These are phyloP conservation scores for Oryza nivara DNA, from an alignment of 176 grass and related monocot species.

Conservation along the genomic window DNA sequence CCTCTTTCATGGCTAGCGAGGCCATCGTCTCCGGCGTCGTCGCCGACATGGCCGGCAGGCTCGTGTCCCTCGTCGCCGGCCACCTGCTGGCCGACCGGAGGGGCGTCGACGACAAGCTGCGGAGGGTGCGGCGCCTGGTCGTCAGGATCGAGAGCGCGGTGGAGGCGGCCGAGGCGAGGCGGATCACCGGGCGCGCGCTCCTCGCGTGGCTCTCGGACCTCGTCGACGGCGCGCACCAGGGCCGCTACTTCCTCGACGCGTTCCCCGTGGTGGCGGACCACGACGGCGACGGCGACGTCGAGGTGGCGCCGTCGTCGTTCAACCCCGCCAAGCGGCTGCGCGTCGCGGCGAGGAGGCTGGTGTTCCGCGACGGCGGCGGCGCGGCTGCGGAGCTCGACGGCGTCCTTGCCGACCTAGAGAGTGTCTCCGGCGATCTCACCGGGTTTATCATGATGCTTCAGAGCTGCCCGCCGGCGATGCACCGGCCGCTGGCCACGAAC, in stretches of 20 bases:
- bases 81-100: too few relatives aligned
- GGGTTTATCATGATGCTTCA: conserved; percentile 34
- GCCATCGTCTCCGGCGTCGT: too few relatives aligned
- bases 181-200: too few relatives aligned
- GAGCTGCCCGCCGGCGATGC: conserved; percentile 33
- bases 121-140: too few relatives aligned
- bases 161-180: too few relatives aligned
- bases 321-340: conserved; percentile 35
- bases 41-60: too few relatives aligned
- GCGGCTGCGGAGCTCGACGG: neutral
- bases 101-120: too few relatives aligned
- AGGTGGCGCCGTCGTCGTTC: neutral
- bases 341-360: conserved; percentile 21
- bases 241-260: conserved; percentile 31
- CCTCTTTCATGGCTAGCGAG: too few relatives aligned
- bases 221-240: conserved; percentile 1
- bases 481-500: conserved; percentile 10
- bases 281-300: neutral
- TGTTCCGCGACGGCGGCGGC: neutral
- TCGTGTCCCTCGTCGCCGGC: too few relatives aligned
- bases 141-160: too few relatives aligned
- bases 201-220: conserved; percentile 27
- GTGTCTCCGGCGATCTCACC: neutral
- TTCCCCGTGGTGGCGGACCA: neutral
- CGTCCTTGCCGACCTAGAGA: conserved; percentile 11